Percentiles rank a stretch among this genome's conserved stretches.
Conservation (phyloP, 176 grass and related monocot species). For the Stipa capillata region DNA sequence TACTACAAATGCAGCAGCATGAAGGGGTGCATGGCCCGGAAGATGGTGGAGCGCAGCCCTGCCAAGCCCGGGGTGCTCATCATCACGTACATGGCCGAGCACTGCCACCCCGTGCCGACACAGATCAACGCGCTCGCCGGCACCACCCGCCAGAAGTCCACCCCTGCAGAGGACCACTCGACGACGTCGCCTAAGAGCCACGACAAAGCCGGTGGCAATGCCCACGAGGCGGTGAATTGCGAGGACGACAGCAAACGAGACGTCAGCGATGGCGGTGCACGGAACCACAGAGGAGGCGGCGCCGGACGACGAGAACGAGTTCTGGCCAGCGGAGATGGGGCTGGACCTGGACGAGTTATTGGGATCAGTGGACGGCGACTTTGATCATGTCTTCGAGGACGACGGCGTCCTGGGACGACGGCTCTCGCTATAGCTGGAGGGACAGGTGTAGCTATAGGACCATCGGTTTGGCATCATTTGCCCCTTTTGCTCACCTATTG, state of each 20-base stretch:
- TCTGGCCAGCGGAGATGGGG: conserved; percentile 28
- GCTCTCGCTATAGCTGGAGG: conserved; percentile 33
- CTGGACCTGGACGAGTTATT: conserved; percentile 45
- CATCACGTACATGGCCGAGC: conserved; percentile 87
- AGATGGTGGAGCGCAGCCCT: conserved; percentile 86
- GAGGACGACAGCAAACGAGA: conserved; percentile 34
- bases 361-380: conserved; percentile 32
- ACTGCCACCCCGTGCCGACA: conserved; percentile 80
- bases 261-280: not conserved
- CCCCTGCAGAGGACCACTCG: not conserved
- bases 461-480: not conserved
- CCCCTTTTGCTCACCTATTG: not conserved
- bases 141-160: conserved; percentile 62
- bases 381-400: conserved; percentile 6
- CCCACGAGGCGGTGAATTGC: not conserved
- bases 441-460: not conserved
- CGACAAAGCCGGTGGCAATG: not conserved
- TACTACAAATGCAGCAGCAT: conserved; percentile 98
- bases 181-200: conserved; percentile 12
- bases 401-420: conserved; percentile 20
- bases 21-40: conserved; percentile 84
- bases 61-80: conserved; percentile 63
- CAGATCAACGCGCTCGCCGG: conserved; percentile 90
- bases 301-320: conserved; percentile 31
- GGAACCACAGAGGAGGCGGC: not conserved